Evolutionary conservation across 2,329 filamentous ascomycete genomes (phyloP), one percentile per base, ranked within the genome.

Genomic region (Fulvia fulva): DNA sequence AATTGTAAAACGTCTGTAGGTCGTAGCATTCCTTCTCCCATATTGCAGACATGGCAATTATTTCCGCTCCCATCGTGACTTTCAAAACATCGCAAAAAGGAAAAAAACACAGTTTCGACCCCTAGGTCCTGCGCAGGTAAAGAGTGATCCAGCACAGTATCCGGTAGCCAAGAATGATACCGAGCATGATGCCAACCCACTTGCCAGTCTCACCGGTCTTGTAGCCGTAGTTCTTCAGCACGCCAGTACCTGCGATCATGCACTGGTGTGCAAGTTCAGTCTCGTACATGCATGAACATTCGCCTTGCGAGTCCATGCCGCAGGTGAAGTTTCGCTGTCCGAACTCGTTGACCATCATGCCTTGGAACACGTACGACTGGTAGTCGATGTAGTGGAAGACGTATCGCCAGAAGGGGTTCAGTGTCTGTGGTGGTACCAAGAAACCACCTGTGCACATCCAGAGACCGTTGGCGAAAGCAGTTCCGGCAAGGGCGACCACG

Each of bases 311-410:
- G 32, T 65, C 63, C 21, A 51, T 73, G 74, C 0, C 68, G 68
- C 89, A 93, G 3, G 74, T 71, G 71, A 89, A 95, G 2, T 77
- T 80, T 14, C 89, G 78, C 19, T 81, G 43, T 55, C 68, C 69
- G 70, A 95, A 93, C 74, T 95, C 89, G 67, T 93, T 94, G 53
- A 92, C 85, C 89, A 94, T 92, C 89, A 95, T 93, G 8, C 89
- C 90, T 69, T 92, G 84, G 70, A 94, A 95, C 1, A 94, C 90
- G 65, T 91, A 94, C 37, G 80, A 78, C 74, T 92, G 89, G 67
- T 94, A 94, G 70, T 94, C 88, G 68, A 91, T 91, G 71, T 91
- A 94, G 69, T 91, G 87, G 65, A 93, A 93, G 2, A 88, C 88
- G 64, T 94, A 93, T 71, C 85, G 83, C 85, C 88, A 95, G 65